A percentile compares a stretch with the other conserved stretches of the same genome.
phyloP scores from a whole-genome alignment of 176 grass and related monocot genomes.

The Alloteropsis semialata region DNA sequence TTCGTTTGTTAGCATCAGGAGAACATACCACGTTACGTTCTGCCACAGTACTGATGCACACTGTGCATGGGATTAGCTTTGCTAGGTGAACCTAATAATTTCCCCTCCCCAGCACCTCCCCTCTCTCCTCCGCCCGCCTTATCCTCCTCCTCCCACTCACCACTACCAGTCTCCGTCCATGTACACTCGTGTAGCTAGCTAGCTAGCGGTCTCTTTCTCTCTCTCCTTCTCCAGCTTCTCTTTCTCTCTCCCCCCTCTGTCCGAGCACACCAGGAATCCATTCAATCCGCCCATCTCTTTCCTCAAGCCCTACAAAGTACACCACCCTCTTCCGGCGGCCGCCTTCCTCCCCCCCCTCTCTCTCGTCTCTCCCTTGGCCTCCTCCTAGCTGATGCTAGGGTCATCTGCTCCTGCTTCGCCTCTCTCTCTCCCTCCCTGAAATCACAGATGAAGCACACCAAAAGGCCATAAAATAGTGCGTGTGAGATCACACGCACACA shows the following conservation, averaged over 20 bases:
- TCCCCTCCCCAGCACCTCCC: neutral
- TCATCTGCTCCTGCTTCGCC: constrained; percentile 42
- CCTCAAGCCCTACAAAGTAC: constrained; percentile 64
- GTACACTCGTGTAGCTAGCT: constrained; percentile 19
- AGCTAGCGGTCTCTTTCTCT: constrained; percentile 30
- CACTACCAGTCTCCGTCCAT: constrained; percentile 24
- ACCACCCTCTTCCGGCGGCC: constrained; percentile 39
- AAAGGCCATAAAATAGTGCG: constrained; percentile 67
- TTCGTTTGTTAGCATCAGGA: constrained; percentile 52
- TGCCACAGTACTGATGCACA: constrained; percentile 50
- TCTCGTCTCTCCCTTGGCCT: neutral
- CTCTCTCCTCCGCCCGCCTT: neutral
- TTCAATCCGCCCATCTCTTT: constrained; percentile 55
- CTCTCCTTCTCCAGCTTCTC: constrained; percentile 13
- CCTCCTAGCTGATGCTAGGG: constrained; percentile 43
- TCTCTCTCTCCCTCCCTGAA: constrained; percentile 28
- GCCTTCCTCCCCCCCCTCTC: neutral
- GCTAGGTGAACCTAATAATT: constrained; percentile 52
- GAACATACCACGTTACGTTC: constrained; percentile 60
- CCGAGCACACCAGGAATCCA: constrained; percentile 40
- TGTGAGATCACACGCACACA: constrained; percentile 55
- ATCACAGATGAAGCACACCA: constrained; percentile 46
- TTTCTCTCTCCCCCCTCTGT: neutral
- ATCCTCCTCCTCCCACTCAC: neutral
- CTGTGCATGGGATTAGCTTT: constrained; percentile 45